Evolutionary conservation across 441 rosid genomes (phyloP), one percentile per base, ranked within the genome.

Genomic region (Bruguiera hainesii): DNA sequence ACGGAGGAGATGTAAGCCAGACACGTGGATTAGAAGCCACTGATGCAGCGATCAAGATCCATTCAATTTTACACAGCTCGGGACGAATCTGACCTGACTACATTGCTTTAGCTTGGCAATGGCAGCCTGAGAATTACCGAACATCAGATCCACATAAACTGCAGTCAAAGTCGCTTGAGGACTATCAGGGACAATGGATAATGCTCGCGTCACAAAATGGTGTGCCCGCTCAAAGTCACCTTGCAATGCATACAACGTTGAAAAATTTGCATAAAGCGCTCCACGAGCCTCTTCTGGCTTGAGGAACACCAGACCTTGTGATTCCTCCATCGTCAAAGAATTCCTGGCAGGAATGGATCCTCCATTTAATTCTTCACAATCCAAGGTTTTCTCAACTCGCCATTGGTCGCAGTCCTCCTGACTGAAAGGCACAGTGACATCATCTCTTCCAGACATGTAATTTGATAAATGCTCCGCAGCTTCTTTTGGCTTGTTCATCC

Each of bases 231-330:
- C 88, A 19, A 84, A 72, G 49, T 86, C 96, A 52, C 98, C 98
- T 76, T 87, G 88, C 39, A 82, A 59, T n/a, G 98, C 97, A 39
- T 37, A 79, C 74, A 81, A 71, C 1, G 81, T 76, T 1, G 98
- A 96, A 37, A 95, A 84, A 84, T 95, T 83, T 49, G 89, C 83
- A 30, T 83, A 91, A 42, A 94, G 93, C 26, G 75, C 77, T 53
- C 97, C 99, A 6, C 87, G 86, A 37, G 98, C 98, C 82, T 84
- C 97, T 78, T 85, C 94, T 15, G 98, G 98, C 72, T 86, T 90
- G 16, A 85, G 88, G 77, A 80, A 83, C 70, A 62, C 60, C 15
- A 81, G 56, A 49, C 81, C 81, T 51, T 71, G 82, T 2, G 75
- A 18, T 53, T 76, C 82, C 66, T 85, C 88, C 0, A 70, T 69